These are phyloP conservation scores for Myxozyma melibiosi DNA, from an alignment of 805 yeast species.

Conservation along the genomic window DNA sequence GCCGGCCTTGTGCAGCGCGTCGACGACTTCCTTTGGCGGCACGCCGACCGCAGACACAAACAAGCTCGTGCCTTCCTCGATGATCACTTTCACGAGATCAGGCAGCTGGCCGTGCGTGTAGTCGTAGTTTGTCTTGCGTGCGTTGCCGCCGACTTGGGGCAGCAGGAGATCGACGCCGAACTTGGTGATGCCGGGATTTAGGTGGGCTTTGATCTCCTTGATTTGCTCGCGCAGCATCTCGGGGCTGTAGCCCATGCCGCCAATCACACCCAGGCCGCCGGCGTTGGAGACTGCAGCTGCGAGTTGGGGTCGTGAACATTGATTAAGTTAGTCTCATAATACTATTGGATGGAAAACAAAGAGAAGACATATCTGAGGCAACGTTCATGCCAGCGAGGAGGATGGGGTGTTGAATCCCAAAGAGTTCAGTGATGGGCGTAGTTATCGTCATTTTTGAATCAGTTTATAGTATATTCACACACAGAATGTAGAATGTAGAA, in stretches of 20 bases:
- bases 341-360: background rate
- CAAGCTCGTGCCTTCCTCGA: slow-evolving; percentile 34
- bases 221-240: slow-evolving; percentile 37
- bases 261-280: slow-evolving; percentile 40
- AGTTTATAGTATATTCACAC: background rate
- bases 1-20: slow-evolving; percentile 34
- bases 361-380: slow-evolving; percentile 33
- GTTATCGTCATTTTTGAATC: slow-evolving; percentile 25
- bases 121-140: slow-evolving; percentile 38
- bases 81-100: slow-evolving; percentile 34
- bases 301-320: slow-evolving; percentile 33
- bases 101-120: slow-evolving; percentile 36
- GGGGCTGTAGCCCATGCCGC: slow-evolving; percentile 36
- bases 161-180: slow-evolving; percentile 37
- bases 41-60: slow-evolving; percentile 39
- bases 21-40: slow-evolving; percentile 36
- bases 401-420: slow-evolving; percentile 37
- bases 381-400: slow-evolving; percentile 39
- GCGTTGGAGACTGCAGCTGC: slow-evolving; percentile 40
- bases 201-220: slow-evolving; percentile 31
- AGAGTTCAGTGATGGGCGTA: slow-evolving; percentile 36
- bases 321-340: background rate
- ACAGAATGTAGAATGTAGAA: background rate
- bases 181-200: slow-evolving; percentile 34
- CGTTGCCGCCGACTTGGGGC: slow-evolving; percentile 38